Base-by-base conservation (phyloP, 306 rosid species). In the Dicorynia guianensis region DNA sequence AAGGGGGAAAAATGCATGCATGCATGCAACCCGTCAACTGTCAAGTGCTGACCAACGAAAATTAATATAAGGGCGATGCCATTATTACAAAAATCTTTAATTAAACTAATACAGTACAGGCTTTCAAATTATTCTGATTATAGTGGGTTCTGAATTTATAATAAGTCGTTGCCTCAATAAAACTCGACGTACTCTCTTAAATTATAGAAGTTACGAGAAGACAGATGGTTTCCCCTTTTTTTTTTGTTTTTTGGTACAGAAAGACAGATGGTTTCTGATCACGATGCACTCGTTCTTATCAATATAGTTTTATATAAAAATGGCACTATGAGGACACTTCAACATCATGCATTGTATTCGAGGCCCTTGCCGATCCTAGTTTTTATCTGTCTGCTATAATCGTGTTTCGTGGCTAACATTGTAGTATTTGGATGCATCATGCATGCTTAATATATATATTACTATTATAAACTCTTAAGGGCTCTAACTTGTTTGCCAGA, bases 11-110 rank as follows among this genome's bases (percentile, higher is more conserved):
- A 66, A 10, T 7, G 85, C 84, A 57, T 93, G 89, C 82, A 79
- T 93, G 97, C 91, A 93, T 89, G 82, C 85, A 84, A 30, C 86
- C 89, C 91, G 85, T 86, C 83, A 93, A 76, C 97, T 93, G 96
- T 76, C 77, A 64, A 80, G 35, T 67, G 72, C 17, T 73, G 43
- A 72, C 44, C 40, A 72, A 57, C 30, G 58, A 60, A 36, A 74
- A n/a, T 14, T 38, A 53, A 40, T 8, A 1, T 5, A 8, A 20
- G 59, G 25, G 40, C 10, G 5, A 15, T 59, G 11, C 10, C 44
- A 20, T 58, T 59, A 50, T 5, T 50, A 6, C 25, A 38, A 47
- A 59, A 19, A 77, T 76, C 20, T 54, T 1, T 4, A 11, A 65
- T 25, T 8, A 55, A 36, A 50, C 20, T 7, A 50, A 14, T 4